Evolutionary conservation across 1,284 basidiomycete genomes (phyloP), one percentile per base, ranked within the genome.

Genomic region (Apiotrichum domesticum): DNA sequence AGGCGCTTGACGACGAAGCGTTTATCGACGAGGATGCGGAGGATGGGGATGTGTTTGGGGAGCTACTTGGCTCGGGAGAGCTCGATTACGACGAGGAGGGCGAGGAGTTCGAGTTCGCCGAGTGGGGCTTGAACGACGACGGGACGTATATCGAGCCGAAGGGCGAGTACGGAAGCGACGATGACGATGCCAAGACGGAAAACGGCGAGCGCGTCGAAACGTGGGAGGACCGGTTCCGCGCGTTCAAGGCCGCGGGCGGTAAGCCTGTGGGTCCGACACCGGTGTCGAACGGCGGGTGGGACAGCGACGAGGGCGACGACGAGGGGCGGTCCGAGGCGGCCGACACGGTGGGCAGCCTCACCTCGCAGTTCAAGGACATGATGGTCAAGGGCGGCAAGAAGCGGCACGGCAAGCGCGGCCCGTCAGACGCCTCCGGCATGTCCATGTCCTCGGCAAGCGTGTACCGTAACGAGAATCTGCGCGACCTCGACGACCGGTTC

Each of bases 401-500:
- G 66, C 80, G 86, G 65, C 80, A 88, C 65, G 88, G 74, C 45
- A 74, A 86, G 70, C 85, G 85, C 7, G 80, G 84, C 1, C 90
- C 87, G 45, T 71, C 68, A 52, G 86, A 91, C 64, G 90, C 88
- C 2, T 90, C 90, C 21, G 90, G 90, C 10, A 94, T 93, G 80
- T 90, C 87, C 71, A 98, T 99, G 95, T 95, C 88, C 69, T 93
- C 90, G 66, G 94, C 91, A 3, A 91, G 91, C 32, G 93, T 98
- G 88, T 90, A 86, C 77, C 83, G 96, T 43, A 98, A 92, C 67
- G 85, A 93, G 66, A 87, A 90, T 0, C 78, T 98, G 39, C 84
- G 88, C 46, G 87, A 86, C 5, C 81, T 99, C 34, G 96, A 99
- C 70, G 91, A 96, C 66, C 84, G 86, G 10, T 99, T 98, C 69